A percentile compares a stretch with the other conserved stretches of the same genome.
These are phyloP conservation scores for Mortierella sp. DNA, from an alignment of 371 early-diverging fungal genomes.

Conservation along the genomic window DNA sequence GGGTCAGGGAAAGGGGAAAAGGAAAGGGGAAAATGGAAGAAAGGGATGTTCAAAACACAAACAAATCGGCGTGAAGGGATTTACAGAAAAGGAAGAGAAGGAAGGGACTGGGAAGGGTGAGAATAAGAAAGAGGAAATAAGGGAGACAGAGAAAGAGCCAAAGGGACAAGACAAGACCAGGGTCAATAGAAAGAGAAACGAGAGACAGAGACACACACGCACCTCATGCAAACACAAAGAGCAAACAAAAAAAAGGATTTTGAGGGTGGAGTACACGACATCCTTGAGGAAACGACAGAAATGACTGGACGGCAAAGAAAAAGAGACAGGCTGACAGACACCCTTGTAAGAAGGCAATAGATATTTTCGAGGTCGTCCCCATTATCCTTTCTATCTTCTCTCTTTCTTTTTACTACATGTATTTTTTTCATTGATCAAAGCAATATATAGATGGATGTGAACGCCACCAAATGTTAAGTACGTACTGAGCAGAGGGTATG, in stretches of 20 bases:
- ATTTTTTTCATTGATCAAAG: too few species aligned
- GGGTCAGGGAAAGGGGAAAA: neutral
- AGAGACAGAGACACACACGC: neutral
- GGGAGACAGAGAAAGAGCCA: neutral
- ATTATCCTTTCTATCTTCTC: neutral
- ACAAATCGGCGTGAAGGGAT: neutral
- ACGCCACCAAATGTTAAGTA: too few species aligned
- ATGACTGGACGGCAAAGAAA: neutral
- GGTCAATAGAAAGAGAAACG: neutral
- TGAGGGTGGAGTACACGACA: neutral
- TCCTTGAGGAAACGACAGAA: neutral
- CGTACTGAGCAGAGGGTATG: too few species aligned
- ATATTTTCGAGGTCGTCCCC: neutral
- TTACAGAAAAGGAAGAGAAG: neutral
- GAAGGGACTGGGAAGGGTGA: too few species aligned
- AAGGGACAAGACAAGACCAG: neutral
- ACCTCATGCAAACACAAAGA: neutral
- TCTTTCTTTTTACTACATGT: too few species aligned
- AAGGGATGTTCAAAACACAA: neutral
- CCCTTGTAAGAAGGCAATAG: too few species aligned
- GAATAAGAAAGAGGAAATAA: neutral
- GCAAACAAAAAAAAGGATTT: neutral
- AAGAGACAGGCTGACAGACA: neutral
- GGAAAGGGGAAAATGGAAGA: neutral
- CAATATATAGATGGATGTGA: too few species aligned